Base-by-base conservation (phyloP, 164 flowering plant species). In the Echeveria elegans region DNA sequence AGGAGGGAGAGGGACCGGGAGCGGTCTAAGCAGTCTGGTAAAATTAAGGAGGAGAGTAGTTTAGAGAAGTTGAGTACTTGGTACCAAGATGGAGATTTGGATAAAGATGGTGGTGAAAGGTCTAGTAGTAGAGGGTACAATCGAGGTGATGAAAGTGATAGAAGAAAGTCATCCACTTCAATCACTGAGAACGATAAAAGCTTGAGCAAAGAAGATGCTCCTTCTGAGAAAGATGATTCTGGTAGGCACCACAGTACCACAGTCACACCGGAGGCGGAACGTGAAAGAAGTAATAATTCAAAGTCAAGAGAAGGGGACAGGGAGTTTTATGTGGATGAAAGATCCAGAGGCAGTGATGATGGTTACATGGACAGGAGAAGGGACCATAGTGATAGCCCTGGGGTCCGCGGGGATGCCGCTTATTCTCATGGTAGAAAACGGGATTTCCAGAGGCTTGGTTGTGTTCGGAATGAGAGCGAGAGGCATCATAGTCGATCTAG, bases 401-500 rank as follows among this genome's bases (percentile, higher is more conserved):
- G 77, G 66, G 96, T 87, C 40, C 75, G 66, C 31, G 83, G 73
- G 66, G 90, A 86, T 62, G 60, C 69, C 52, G 69, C 68, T 70
- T 83, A 82, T 77, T 89, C 88, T 52, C 82, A 78, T 73, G 84
- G 86, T 40, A 82, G 86, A 70, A 96, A 90, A 5, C 82, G 95
- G 89, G 96, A 92, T 43, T 70, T 79, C 37, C 86, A 79, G 56
- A 83, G 96, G 74, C 92, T 81, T 68, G 90, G 81, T 21, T 83
- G 86, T 67, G 95, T 87, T 72, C 79, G 92, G 83, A 69, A 64
- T 65, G 96, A 89, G 43, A 77, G 69, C 64, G 96, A 90, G 52
- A 87, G 85, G 83, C 72, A 76, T 66, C 86, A 81, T 41, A 81
- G 84, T 56, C 85, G 93, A 18, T 68, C 82, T 70, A 87, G 87